These are phyloP conservation scores for Cyberlindnera petersonii DNA, from an alignment of 805 yeast genomes.

Conservation along the genomic window DNA sequence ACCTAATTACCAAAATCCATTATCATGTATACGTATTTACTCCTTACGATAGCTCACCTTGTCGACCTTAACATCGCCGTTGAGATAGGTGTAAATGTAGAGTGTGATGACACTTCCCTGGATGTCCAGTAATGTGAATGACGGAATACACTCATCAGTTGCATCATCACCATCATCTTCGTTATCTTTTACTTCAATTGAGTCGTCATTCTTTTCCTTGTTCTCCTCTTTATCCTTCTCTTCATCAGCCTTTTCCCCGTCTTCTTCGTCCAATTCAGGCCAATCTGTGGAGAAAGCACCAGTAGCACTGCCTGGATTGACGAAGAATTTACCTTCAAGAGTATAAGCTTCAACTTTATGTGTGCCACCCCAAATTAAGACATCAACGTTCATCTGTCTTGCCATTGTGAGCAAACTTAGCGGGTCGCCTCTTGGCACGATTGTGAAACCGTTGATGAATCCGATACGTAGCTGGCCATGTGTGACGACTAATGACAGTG, in stretches of 20 bases:
- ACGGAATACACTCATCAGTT: slow-evolving; percentile 48
- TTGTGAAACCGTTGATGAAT: slow-evolving; percentile 75
- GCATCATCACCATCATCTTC: slow-evolving; percentile 24
- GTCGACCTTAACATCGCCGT: slow-evolving; percentile 86
- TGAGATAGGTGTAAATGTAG: slow-evolving; percentile 77
- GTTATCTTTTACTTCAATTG: slow-evolving; percentile 29
- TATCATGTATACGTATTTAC: too few species aligned
- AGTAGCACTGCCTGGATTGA: slow-evolving; percentile 96
- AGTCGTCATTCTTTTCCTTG: slow-evolving; percentile 13
- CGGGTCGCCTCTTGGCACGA: slow-evolving; percentile 86
- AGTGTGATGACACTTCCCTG: slow-evolving; percentile 73
- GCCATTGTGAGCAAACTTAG: slow-evolving; percentile 78
- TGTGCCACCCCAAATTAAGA: slow-evolving; percentile 89
- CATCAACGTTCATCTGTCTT: slow-evolving; percentile 87
- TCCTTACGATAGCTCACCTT: slow-evolving; percentile 67
- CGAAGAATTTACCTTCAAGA: slow-evolving; percentile 84
- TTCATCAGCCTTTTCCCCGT: slow-evolving; percentile 30
- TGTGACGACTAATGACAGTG: slow-evolving; percentile 59
- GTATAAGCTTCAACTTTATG: slow-evolving; percentile 92
- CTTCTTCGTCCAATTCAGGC: slow-evolving; percentile 50
- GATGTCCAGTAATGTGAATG: slow-evolving; percentile 86
- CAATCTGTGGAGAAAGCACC: slow-evolving; percentile 78
- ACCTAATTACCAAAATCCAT: too few species aligned
- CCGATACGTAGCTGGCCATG: slow-evolving; percentile 78
- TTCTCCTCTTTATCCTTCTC: slow-evolving; percentile 27